Evolutionary conservation across 768 basidiomycete genomes (phyloP), one percentile per base, ranked within the genome.

Genomic region (Cystobasidiopsis lactophilus): DNA sequence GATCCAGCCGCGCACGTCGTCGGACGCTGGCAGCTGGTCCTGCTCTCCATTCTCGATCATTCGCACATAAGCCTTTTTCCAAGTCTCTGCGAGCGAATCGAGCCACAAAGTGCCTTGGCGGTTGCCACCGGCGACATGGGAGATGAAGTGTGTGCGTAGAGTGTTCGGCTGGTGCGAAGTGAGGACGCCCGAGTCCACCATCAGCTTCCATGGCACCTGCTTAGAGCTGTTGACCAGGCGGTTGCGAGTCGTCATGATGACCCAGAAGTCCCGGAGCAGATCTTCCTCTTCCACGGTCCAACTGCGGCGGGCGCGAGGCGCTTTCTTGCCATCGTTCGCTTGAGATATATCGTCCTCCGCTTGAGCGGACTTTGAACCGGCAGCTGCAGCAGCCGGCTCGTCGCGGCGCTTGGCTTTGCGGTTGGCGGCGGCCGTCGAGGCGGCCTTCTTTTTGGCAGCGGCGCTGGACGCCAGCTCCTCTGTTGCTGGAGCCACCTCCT

Each of bases 241-340:
- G 31, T 74, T 68, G 16, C 89, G 79, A 33, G 79, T 80, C 59
- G 75, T 75, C 53, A 95, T 75, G 57, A 96, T 78, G 11, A 76
- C 80, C 43, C 77, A 78, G 0, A 80, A 79, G 62, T 96, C 91
- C 51, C 80, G 75, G 24, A 80, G 79, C 37, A 88, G 73, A 55
- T 96, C 91, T 52, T 95, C 86, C 52, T 79, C 85, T 47, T 89
- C 83, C 38, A 73, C 67, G 51, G 75, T 83, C 86, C 85, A 96
- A 45, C 76, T 75, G 63, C 85, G 85, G 10, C 67, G 59, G 51
- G 79, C 72, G 45, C 77, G 74, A 18, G 82, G 73, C 50, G 37
- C 18, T 5, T 44, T 52, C 9, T 13, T n/a, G 14, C 16, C 50
- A 9, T 59, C 54, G 18, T 52, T 40, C 39, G 52, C 57, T 23